Percentiles rank a stretch among this genome's conserved stretches.
phyloP scores from a whole-genome alignment of 345 rosid species.

The Lagerstroemia speciosa region DNA sequence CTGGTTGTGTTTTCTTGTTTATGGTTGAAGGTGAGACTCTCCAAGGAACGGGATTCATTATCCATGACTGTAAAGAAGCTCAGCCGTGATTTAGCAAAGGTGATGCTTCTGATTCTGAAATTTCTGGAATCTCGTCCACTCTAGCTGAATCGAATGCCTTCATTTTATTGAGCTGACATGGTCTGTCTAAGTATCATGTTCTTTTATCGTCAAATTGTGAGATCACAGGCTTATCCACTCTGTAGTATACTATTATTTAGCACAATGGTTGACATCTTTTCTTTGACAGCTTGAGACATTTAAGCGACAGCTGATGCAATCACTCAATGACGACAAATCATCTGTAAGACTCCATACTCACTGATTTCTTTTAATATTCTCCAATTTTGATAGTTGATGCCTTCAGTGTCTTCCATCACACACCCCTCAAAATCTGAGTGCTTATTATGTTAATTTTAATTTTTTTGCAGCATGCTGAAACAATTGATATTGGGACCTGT shows the following conservation, averaged over 20 bases:
- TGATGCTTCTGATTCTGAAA: slow-evolving; percentile 12
- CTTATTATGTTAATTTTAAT: not conserved
- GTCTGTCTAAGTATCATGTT: not conserved
- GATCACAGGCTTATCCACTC: not conserved
- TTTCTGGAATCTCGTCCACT: not conserved
- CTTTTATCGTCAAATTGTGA: not conserved
- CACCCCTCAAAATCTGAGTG: no score
- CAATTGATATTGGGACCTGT: slow-evolving; percentile 56
- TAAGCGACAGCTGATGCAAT: slow-evolving; percentile 90
- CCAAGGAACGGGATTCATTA: slow-evolving; percentile 69
- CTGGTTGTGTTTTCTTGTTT: slow-evolving; percentile 11
- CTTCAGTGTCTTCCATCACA: not conserved
- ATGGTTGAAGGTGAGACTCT: slow-evolving; percentile 50
- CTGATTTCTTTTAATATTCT: not conserved
- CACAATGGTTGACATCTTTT: not conserved
- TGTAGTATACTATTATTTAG: not conserved
- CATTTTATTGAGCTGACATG: not conserved
- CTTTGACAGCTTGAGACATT: slow-evolving; percentile 67
- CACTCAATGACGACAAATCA: slow-evolving; percentile 62
- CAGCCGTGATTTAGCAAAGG: slow-evolving; percentile 78
- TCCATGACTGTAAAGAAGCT: slow-evolving; percentile 69
- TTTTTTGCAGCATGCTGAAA: slow-evolving; percentile 40
- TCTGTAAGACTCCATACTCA: slow-evolving; percentile 37
- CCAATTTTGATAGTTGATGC: not conserved
- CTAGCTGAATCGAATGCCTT: not conserved